Base-by-base conservation (phyloP, 768 basidiomycete genomes). In the Exsudoporus frostii region DNA sequence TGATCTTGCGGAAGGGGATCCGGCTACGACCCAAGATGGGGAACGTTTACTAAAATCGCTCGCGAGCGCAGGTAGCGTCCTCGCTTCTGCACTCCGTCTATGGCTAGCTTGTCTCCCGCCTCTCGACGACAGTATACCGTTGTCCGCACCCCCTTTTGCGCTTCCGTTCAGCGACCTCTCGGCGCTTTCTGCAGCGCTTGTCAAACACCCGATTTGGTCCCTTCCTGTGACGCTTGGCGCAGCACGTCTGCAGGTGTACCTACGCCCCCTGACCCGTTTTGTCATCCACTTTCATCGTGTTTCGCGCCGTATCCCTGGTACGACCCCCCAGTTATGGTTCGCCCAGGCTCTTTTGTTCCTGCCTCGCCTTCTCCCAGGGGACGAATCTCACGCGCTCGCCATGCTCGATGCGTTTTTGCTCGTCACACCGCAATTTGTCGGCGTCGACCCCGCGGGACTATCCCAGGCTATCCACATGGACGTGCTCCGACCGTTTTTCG, bases 71-170 rank as follows among this genome's bases (percentile, higher is more conserved):
- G 73, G 77, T 2, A 60, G 57, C 8, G 52, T 65, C 10, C 65
- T 89, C 39, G 66, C 75, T 1, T 73, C 81, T 15, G 78, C 71
- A 0, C 74, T 87, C 14, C 81, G 84, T 5, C 69, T 90, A 8
- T 88, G 85, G 83, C 61, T 89, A 7, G 77, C 84, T 4, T 86
- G 83, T 60, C 60, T 82, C 8, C 78, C 85, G 5, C 69, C 76
- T 1, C 65, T 71, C 25, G 57, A 66, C 3, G 70, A 72, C 32
- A 73, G 71, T 13, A 62, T 73, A n/a, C 36, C 53, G 7, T 71
- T 79, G 19, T 54, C 69, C 4, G 61, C 75, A 0, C 85, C 86
- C 19, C 85, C 85, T 1, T 88, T 90, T 63, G 54, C 63, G 0
- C 73, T 90, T 14, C 87, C 86, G 1, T 82, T 86, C 55, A 61